Conservation (phyloP, 2,329 filamentous ascomycete genomes). For the Aulographum hederae region DNA sequence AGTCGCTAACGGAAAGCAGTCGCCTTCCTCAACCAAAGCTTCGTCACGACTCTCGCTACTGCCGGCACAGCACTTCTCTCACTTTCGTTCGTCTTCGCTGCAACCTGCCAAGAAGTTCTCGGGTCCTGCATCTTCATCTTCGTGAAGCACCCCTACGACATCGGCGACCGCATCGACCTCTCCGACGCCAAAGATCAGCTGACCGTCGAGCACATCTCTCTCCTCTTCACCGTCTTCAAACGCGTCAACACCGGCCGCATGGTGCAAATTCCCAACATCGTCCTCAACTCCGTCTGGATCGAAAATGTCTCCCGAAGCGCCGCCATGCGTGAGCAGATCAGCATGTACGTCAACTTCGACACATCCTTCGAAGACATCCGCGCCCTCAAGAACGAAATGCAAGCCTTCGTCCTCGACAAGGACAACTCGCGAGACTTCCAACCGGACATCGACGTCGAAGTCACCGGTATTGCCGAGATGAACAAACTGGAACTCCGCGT, state of each 20-base stretch:
- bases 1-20: constrained; percentile 24
- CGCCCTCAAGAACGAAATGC: constrained; percentile 66
- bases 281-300: constrained; percentile 83
- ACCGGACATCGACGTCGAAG: constrained; percentile 60
- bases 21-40: constrained; percentile 73
- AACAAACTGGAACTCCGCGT: constrained; percentile 74
- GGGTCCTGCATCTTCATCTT: constrained; percentile 97
- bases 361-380: constrained; percentile 84
- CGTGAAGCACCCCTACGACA: constrained; percentile 94
- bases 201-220: constrained; percentile 81
- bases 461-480: constrained; percentile 63
- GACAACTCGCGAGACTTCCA: constrained; percentile 88
- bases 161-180: constrained; percentile 86
- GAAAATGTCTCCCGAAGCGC: constrained; percentile 86
- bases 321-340: constrained; percentile 74
- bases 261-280: constrained; percentile 72
- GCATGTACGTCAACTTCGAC: constrained; percentile 66
- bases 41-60: constrained; percentile 70
- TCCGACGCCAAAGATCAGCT: constrained; percentile 40
- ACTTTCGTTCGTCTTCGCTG: constrained; percentile 89
- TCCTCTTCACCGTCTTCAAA: constrained; percentile 84
- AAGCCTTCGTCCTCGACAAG: constrained; percentile 61
- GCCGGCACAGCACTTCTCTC: constrained; percentile 85
- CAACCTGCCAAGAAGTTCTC: constrained; percentile 85
- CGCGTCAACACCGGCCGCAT: constrained; percentile 67